Evolutionary conservation across 352 stramenopile species (phyloP).

Genomic region (Saprolegnia diclina): DNA sequence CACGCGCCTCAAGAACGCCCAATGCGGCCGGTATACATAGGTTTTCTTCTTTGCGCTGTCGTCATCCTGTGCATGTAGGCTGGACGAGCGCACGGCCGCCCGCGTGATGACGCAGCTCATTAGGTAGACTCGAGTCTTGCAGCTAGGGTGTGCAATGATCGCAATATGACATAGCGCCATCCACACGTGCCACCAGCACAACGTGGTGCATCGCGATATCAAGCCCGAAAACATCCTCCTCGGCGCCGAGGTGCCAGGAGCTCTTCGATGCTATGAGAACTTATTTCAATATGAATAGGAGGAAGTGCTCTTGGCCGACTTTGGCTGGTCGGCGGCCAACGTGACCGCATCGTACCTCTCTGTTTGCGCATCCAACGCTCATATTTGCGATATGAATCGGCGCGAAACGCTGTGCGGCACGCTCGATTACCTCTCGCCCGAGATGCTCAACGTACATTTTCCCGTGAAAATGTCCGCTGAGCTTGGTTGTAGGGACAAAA

Average conservation of each 20-base stretch:
- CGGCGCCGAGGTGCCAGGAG: constrained; percentile 41
- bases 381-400: constrained; percentile 45
- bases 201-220: constrained; percentile 92
- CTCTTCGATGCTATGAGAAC: not conserved
- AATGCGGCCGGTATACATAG: constrained; percentile 38
- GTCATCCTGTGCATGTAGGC: not conserved
- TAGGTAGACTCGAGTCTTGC: not conserved
- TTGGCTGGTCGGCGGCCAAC: constrained; percentile 96
- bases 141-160: not conserved
- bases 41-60: not conserved
- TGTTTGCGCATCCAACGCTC: not conserved
- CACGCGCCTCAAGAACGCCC: constrained; percentile 59
- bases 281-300: constrained; percentile 34
- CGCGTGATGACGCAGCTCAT: constrained; percentile 21
- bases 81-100: constrained; percentile 23
- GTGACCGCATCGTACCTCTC: constrained; percentile 59
- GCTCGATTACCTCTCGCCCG: constrained; percentile 98
- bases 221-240: constrained; percentile 95
- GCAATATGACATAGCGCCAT: constrained; percentile 34
- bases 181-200: constrained; percentile 68
- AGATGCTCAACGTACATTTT: constrained; percentile 94
- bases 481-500: constrained; percentile 68
- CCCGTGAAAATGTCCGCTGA: not conserved
- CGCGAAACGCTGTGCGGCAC: constrained; percentile 98
- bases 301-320: constrained; percentile 98